Conservation (phyloP, 1,139 yeast species). For the Geotrichum macrosporum region DNA sequence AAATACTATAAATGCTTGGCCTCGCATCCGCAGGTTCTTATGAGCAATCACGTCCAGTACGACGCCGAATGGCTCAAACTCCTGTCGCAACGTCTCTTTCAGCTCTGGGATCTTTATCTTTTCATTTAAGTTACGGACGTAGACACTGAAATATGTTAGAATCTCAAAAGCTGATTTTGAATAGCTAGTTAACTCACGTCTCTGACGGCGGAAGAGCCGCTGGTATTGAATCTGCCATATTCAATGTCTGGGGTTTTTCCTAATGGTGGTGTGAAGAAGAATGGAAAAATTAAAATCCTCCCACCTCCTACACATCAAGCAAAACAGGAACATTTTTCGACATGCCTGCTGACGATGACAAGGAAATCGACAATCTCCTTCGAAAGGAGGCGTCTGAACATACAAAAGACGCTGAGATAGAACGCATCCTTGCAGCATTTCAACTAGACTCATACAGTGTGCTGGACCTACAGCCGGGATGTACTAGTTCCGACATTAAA, state of each 20-base stretch:
- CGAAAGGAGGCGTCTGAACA: constrained; percentile 34
- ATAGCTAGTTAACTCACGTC: too few relatives aligned
- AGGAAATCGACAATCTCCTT: constrained; percentile 34
- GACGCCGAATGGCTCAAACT: constrained; percentile 49
- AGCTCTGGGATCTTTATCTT: constrained; percentile 54
- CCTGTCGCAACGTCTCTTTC: constrained; percentile 42
- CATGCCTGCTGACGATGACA: constrained; percentile 15
- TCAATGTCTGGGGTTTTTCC: not conserved
- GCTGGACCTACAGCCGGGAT: constrained; percentile 52
- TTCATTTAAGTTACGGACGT: constrained; percentile 69
- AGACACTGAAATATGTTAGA: constrained; percentile 41
- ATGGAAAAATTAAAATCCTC: not conserved
- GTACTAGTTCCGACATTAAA: constrained; percentile 41
- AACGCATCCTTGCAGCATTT: constrained; percentile 48
- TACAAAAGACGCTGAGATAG: constrained; percentile 49
- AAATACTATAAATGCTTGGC: constrained; percentile 83
- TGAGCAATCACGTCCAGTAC: constrained; percentile 57
- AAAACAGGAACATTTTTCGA: not conserved
- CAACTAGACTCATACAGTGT: constrained; percentile 54
- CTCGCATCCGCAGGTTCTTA: constrained; percentile 59
- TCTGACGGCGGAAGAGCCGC: constrained; percentile 13
- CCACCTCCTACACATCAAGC: too few relatives aligned
- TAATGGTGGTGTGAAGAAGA: constrained; percentile 1
- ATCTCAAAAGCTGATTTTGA: not conserved
- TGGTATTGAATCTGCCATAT: constrained; percentile 6